phyloP scores from a whole-genome alignment of 1,139 yeast genomes.

The Protomyces gravidus region DNA sequence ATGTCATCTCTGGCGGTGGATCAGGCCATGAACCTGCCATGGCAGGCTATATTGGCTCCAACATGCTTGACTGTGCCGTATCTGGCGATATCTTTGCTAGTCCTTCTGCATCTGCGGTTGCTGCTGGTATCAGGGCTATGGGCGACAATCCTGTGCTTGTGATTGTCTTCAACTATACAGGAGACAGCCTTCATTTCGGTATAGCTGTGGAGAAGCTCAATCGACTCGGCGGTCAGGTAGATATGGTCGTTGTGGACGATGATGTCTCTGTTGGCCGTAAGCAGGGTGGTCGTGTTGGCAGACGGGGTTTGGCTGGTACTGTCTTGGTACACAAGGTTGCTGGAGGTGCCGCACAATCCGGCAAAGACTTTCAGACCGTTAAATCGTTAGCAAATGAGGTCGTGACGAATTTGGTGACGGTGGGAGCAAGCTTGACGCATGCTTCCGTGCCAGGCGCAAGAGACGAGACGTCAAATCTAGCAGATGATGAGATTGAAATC shows the following conservation, averaged over 20 bases:
- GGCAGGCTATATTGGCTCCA: slow-evolving; percentile 83
- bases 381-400: slow-evolving; percentile 58
- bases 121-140: slow-evolving; percentile 63
- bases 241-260: slow-evolving; percentile 73
- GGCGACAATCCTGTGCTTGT: slow-evolving; percentile 55
- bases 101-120: slow-evolving; percentile 42
- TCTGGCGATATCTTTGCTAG: slow-evolving; percentile 78
- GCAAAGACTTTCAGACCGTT: slow-evolving; percentile 50
- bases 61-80: slow-evolving; percentile 79
- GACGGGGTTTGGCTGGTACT: slow-evolving; percentile 92
- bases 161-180: slow-evolving; percentile 86
- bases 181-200: slow-evolving; percentile 89
- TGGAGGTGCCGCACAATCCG: slow-evolving; percentile 58
- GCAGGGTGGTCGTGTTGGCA: slow-evolving; percentile 84
- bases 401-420: slow-evolving; percentile 66
- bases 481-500: slow-evolving; percentile 66
- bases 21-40: slow-evolving; percentile 95
- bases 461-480: slow-evolving; percentile 47
- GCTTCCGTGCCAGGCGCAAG: slow-evolving; percentile 79
- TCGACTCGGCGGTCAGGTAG: slow-evolving; percentile 66
- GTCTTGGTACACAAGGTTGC: slow-evolving; percentile 77
- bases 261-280: slow-evolving; percentile 88
- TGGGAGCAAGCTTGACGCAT: slow-evolving; percentile 85
- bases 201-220: slow-evolving; percentile 83
- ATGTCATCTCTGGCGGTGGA: slow-evolving; percentile 86